Base-by-base conservation (phyloP, 345 rosid genomes). In the Ceriops decandra region DNA sequence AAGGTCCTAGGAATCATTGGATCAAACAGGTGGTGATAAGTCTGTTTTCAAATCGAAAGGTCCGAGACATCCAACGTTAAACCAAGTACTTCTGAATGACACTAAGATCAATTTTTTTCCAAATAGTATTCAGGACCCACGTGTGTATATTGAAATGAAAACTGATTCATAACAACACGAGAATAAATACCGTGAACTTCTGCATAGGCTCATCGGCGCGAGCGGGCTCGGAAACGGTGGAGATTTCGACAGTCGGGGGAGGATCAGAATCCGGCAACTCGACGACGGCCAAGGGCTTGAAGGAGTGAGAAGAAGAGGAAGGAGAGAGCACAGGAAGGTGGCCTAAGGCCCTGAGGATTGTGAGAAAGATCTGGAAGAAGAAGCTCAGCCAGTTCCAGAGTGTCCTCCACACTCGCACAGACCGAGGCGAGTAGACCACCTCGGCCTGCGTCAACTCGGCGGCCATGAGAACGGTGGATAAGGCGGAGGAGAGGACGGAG, bases 401-500 rank as follows among this genome's bases (percentile, higher is more conserved):
- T 30, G 95, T 60, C 65, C 86, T 77, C 97, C 95, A 88, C 24
- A 87, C 68, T 70, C 86, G 96, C 68, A 68, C 15, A 17, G 96
- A 81, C 63, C 88, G 82, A 35, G 90, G 86, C 64, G 96, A 82
- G 80, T 86, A 83, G 22, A 83, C 89, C 24, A 82, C 91, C 78
- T 92, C 98, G 75, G 87, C 60, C 89, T 85, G 96, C 80, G 96
- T 83, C 86, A 91, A 83, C 99, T 95, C 99, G 68, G 59, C 59
- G 28, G 86, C 91, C 97, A 93, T 90, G 27, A 11, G 5, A 13
- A 42, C 49, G 4, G 15, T 2, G 4, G 15, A 7, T 28, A 10
- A 3, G 26, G 31, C 2, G 28, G 58, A n/a, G 4, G 28, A 7
- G 58, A 5, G 6, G 31, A 13, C 17, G 17, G 17, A 13, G 30